phyloP scores from a whole-genome alignment of 495 filamentous ascomycete genomes.

The Staphylotrichum longicolle region DNA sequence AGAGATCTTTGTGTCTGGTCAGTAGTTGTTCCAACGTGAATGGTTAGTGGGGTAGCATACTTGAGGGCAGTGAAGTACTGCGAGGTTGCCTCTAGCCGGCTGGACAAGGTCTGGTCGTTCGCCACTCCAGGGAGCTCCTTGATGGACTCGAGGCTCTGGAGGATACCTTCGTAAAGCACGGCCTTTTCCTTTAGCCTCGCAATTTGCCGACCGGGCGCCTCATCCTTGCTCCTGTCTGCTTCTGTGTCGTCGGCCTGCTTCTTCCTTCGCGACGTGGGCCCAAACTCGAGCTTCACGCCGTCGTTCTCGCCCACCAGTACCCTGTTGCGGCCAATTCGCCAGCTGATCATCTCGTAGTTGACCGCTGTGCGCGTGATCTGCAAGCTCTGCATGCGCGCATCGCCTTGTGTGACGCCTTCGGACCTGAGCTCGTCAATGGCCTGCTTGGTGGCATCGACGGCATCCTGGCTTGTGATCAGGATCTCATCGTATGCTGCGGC shows the following conservation, averaged over 20 bases:
- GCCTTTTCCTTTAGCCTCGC: conserved; percentile 81
- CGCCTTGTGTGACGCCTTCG: conserved; percentile 81
- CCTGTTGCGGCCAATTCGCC: conserved; percentile 91
- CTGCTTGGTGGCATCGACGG: conserved; percentile 85
- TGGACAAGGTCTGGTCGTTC: conserved; percentile 73
- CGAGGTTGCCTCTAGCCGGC: conserved; percentile 72
- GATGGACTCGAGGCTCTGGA: conserved; percentile 86
- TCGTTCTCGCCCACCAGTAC: conserved; percentile 78
- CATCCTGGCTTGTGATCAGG: conserved; percentile 87
- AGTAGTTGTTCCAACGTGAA: conserved; percentile 14
- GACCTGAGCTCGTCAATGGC: conserved; percentile 84
- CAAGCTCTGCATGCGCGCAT: conserved; percentile 85
- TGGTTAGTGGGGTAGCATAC: conserved; percentile 44
- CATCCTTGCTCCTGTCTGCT: conserved; percentile 50
- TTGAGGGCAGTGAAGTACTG: conserved; percentile 86
- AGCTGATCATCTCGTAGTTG: conserved; percentile 88
- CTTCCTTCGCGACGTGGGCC: conserved; percentile 40
- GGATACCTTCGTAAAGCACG: conserved; percentile 86
- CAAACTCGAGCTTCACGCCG: conserved; percentile 61
- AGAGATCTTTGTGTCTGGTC: conserved; percentile 59
- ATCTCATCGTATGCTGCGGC: conserved; percentile 87
- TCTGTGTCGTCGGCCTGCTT: conserved; percentile 41
- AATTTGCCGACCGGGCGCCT: conserved; percentile 63
- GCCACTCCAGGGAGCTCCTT: conserved; percentile 87
- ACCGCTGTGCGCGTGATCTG: conserved; percentile 90